phyloP scores from a whole-genome alignment of 1,139 yeast species.

The Blastobotrys indianensis region DNA sequence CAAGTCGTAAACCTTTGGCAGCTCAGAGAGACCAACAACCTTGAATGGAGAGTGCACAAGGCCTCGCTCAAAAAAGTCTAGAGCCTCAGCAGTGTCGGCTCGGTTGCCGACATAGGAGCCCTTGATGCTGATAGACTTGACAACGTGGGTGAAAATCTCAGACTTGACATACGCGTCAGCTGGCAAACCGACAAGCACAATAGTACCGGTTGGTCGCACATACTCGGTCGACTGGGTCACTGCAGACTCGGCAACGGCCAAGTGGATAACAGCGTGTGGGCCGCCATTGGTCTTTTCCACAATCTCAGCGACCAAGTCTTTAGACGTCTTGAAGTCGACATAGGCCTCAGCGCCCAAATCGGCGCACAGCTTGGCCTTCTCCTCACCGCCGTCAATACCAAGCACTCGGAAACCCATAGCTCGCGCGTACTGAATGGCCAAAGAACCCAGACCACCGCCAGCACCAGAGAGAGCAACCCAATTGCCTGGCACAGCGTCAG shows the following conservation, averaged over 20 bases:
- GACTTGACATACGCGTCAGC: slow-evolving; percentile 60
- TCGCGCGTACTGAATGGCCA: slow-evolving; percentile 74
- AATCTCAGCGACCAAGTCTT: slow-evolving; percentile 48
- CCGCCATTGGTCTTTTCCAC: slow-evolving; percentile 60
- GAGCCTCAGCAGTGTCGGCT: slow-evolving; percentile 71
- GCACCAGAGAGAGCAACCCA: slow-evolving; percentile 83
- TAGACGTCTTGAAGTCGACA: slow-evolving; percentile 48
- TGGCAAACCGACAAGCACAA: slow-evolving; percentile 77
- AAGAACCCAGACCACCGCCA: slow-evolving; percentile 78
- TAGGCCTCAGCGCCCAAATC: slow-evolving; percentile 64
- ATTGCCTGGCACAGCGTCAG: slow-evolving; percentile 60
- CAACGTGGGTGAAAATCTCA: slow-evolving; percentile 59
- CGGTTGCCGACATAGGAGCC: slow-evolving; percentile 82
- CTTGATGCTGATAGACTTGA: slow-evolving; percentile 56
- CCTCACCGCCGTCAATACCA: slow-evolving; percentile 72
- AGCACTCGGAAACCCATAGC: slow-evolving; percentile 77
- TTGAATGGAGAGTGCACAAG: slow-evolving; percentile 61
- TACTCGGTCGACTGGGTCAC: slow-evolving; percentile 62
- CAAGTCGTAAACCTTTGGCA: slow-evolving; percentile 53
- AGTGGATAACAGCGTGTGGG: slow-evolving; percentile 75
- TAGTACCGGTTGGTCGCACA: slow-evolving; percentile 70
- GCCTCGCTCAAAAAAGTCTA: slow-evolving; percentile 67
- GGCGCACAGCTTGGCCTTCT: slow-evolving; percentile 51
- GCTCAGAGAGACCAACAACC: slow-evolving; percentile 57
- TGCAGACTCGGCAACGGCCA: slow-evolving; percentile 71